Evolutionary conservation across 768 basidiomycete genomes (phyloP).

Genomic region (Auricularia sp.): DNA sequence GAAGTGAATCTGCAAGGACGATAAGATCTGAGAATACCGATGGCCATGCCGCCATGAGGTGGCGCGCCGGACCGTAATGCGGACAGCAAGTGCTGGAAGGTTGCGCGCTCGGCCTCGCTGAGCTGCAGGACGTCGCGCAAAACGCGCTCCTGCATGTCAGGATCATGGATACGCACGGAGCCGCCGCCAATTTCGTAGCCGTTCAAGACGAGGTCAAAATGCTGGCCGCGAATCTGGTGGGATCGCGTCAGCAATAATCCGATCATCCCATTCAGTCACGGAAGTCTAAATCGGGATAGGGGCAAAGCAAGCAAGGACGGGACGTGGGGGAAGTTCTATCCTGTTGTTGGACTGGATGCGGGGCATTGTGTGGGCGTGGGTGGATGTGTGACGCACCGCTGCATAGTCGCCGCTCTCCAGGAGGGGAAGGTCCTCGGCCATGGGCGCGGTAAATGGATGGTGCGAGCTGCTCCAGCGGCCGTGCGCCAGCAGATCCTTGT

Average conservation of each 20-base stretch:
- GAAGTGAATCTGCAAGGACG: slow-evolving; percentile 9
- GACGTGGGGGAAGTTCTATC: slow-evolving; percentile 5
- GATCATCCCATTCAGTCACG: not conserved
- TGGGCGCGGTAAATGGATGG: slow-evolving; percentile 94
- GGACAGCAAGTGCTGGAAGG: slow-evolving; percentile 78
- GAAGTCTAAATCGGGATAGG: not conserved
- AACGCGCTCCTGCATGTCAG: slow-evolving; percentile 75
- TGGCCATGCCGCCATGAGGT: slow-evolving; percentile 89
- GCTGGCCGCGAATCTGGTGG: slow-evolving; percentile 77
- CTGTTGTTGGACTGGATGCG: slow-evolving; percentile 9
- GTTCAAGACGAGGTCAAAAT: slow-evolving; percentile 92
- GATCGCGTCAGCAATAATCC: not conserved
- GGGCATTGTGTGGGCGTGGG: not conserved
- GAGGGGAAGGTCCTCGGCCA: slow-evolving; percentile 76
- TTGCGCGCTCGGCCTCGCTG: slow-evolving; percentile 54
- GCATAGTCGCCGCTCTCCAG: slow-evolving; percentile 64
- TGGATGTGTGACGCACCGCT: slow-evolving; percentile 22
- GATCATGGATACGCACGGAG: slow-evolving; percentile 86
- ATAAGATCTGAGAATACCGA: slow-evolving; percentile 41
- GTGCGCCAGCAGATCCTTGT: slow-evolving; percentile 77
- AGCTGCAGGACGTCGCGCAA: slow-evolving; percentile 73
- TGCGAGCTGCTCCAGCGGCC: slow-evolving; percentile 90
- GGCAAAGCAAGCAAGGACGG: slow-evolving; percentile 3
- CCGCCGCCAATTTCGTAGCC: slow-evolving; percentile 92
- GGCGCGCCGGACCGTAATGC: slow-evolving; percentile 87